These are phyloP conservation scores for Zoysia japonica DNA, from an alignment of 176 grass and related monocot genomes.

Conservation along the genomic window DNA sequence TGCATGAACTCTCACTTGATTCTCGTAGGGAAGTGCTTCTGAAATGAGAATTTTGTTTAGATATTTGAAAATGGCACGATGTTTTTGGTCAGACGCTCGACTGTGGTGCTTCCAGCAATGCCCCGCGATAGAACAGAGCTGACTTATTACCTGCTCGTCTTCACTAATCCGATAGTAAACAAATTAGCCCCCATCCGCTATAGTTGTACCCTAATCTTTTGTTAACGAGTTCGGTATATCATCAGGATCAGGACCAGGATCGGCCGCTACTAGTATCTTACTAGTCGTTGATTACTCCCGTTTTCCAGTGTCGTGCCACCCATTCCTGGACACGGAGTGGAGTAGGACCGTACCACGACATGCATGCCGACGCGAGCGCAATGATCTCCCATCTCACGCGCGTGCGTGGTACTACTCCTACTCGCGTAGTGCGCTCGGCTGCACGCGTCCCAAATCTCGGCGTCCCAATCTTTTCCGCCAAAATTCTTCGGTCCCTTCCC, in stretches of 20 bases:
- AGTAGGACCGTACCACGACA: slow-evolving; percentile 10
- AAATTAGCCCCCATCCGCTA: too few relatives aligned
- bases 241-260: not conserved
- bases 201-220: not conserved
- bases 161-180: too few relatives aligned
- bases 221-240: not conserved
- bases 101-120: too few relatives aligned
- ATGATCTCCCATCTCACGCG: not conserved
- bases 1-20: too few relatives aligned
- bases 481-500: not conserved
- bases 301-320: not conserved
- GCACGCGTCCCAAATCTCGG: slow-evolving; percentile 23
- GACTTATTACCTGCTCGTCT: too few relatives aligned
- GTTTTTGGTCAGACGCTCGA: too few relatives aligned
- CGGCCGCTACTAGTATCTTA: not conserved
- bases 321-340: slow-evolving; percentile 15
- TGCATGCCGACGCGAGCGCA: not conserved
- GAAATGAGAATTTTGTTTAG: too few relatives aligned
- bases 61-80: too few relatives aligned
- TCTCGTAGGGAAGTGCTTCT: too few relatives aligned
- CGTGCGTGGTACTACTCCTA: not conserved
- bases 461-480: not conserved
- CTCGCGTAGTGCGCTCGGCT: not conserved
- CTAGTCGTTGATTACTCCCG: not conserved
- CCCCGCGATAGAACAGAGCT: too few relatives aligned